Evolutionary conservation across 2,329 filamentous ascomycete genomes (phyloP), one percentile per base, ranked within the genome.

Genomic region (Diaporthe vaccinii): DNA sequence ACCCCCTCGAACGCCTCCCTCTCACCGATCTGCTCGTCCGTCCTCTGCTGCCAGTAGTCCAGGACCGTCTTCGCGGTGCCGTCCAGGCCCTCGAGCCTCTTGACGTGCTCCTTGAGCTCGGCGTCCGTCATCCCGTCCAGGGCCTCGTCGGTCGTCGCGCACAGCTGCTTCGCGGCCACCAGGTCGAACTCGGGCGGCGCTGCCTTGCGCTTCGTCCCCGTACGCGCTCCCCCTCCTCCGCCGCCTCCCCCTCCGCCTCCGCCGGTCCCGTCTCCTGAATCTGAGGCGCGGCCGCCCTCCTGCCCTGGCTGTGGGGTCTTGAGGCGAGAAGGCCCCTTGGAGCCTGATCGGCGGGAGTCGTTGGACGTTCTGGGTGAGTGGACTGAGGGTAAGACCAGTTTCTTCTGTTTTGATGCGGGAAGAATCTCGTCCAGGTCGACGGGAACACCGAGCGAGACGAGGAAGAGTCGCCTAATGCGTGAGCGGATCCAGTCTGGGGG

Each of bases 401-500:
- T 98, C 89, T 98, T 98, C 83, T 99, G 97, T 84, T 98, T 98
- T 17, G 95, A 98, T 0, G 96, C 96, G 0, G 97, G 97, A 10
- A 99, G 90, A 73, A 99, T 98, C 86, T 99, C 97, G 84, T 99
- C 97, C 0, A 99, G 89, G 80, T 99, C 97, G 59, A 99, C 95
- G 1, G 97, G 97, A 0, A 99, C 97, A 25, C 97, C 97, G 0
- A 99, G 91, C 1, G 96, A 98, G 72, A 99, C 96, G 57, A 99
- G 91, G 83, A 99, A 99, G 36, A 99, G 91, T 39, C 97, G 94
- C 72, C 97, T 93, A 79, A 98, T 99, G 70, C 96, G 94, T 71
- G 95, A 98, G 78, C 97, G 95, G 75, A 98, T 97, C 97, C 97
- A 99, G 84, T 99, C 97, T 0, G 97, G 96, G 8, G 97, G 97